A percentile compares a stretch with the other conserved stretches of the same genome.
Evolutionary conservation across 371 early-diverging fungal genomes (phyloP).

Genomic region (Parasitella parasitica): DNA sequence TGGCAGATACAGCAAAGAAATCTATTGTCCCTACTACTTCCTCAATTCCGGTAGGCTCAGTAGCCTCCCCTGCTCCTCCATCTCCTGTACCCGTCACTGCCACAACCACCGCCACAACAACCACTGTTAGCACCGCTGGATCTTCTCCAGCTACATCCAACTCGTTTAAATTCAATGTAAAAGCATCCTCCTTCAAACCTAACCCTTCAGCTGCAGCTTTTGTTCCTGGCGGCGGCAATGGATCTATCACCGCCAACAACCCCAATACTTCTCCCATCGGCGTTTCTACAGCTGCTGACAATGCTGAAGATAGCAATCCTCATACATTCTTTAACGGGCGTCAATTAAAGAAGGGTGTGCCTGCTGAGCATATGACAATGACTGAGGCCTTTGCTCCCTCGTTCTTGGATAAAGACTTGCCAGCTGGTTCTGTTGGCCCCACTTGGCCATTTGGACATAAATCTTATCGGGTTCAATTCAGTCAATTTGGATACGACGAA

Average conservation of each 20-base stretch:
- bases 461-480: conserved; percentile 45
- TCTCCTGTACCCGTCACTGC: conserved; percentile 12
- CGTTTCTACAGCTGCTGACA: too few relatives aligned
- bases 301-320: conserved; percentile 6
- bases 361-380: conserved; percentile 21
- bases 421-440: conserved; percentile 46
- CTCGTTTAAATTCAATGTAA: conserved; percentile 80
- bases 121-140: conserved; percentile 24
- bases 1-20: neutral
- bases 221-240: conserved; percentile 63
- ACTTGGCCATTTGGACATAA: conserved; percentile 53
- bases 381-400: conserved; percentile 35
- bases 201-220: conserved; percentile 78
- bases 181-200: conserved; percentile 88
- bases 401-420: conserved; percentile 26
- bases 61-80: conserved; percentile 3
- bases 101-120: conserved; percentile 18
- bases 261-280: neutral
- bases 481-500: conserved; percentile 34
- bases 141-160: conserved; percentile 19
- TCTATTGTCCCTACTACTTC: neutral
- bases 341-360: conserved; percentile 19
- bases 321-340: conserved; percentile 38
- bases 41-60: neutral
- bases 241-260: too few relatives aligned